Conservation (phyloP, 129 eudicot genomes). For the Arctium lappa region DNA sequence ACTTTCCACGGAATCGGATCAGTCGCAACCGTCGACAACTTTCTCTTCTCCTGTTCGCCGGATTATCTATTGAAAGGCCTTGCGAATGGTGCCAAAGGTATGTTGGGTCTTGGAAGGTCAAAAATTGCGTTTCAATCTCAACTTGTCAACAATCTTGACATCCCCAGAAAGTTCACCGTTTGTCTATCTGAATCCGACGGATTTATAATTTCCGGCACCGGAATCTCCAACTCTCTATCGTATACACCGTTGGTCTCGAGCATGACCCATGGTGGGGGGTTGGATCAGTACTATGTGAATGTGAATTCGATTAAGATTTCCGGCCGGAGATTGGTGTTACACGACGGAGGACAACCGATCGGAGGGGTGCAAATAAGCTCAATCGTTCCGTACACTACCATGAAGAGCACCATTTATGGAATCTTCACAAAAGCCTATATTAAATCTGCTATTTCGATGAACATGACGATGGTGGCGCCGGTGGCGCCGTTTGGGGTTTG, state of each 20-base stretch:
- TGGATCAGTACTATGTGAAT: conserved; percentile 32
- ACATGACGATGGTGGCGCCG: conserved; percentile 42
- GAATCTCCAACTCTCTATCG: conserved; percentile 39
- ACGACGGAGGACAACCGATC: background rate
- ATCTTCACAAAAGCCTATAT: conserved; percentile 35
- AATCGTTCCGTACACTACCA: conserved; percentile 49
- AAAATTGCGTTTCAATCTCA: conserved; percentile 57
- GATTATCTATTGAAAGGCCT: conserved; percentile 41
- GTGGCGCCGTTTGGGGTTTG: conserved; percentile 64
- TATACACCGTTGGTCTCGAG: conserved; percentile 56
- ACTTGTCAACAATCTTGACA: conserved; percentile 30
- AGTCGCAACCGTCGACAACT: conserved; percentile 24
- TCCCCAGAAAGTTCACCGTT: conserved; percentile 52
- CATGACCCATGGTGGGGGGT: background rate
- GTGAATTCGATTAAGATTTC: conserved; percentile 50
- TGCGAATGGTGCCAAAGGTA: conserved; percentile 49
- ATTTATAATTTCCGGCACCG: conserved; percentile 37
- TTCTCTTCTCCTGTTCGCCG: conserved; percentile 53
- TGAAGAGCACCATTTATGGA: conserved; percentile 43
- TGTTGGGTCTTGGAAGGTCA: conserved; percentile 64
- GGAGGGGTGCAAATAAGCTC: conserved; percentile 52
- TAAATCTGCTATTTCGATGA: conserved; percentile 36
- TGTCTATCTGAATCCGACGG: conserved; percentile 64
- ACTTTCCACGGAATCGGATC: conserved; percentile 20
- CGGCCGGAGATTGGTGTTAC: conserved; percentile 31